Evolutionary conservation across 2,329 filamentous ascomycete genomes (phyloP).

Genomic region (Colletotrichum eleusines): DNA sequence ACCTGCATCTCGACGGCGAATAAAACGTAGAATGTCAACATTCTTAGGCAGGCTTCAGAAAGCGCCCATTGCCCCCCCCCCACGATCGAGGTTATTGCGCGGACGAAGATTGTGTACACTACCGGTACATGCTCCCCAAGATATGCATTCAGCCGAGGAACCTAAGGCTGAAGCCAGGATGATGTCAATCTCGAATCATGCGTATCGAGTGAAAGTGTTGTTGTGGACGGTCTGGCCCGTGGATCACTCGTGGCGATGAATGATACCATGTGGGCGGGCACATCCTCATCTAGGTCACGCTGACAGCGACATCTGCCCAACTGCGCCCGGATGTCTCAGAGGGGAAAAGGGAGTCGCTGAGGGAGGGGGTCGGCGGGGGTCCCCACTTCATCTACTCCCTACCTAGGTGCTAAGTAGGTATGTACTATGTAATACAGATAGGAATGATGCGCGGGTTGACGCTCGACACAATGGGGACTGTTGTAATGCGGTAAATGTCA

Average conservation of each 20-base stretch:
- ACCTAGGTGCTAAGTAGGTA: too few species aligned
- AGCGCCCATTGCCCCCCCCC: conserved; percentile 12
- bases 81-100: neutral
- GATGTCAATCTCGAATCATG: conserved; percentile 33
- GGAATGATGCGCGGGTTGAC: conserved; percentile 22
- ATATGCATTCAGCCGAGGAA: neutral
- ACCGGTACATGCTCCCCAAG: neutral
- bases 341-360: conserved; percentile 5
- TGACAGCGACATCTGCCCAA: conserved; percentile 29
- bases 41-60: conserved; percentile 11
- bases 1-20: conserved; percentile 17
- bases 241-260: conserved; percentile 26
- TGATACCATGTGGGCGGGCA: conserved; percentile 26
- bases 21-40: neutral
- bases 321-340: conserved; percentile 25
- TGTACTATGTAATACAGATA: neutral
- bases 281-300: conserved; percentile 26
- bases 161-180: conserved; percentile 17
- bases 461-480: conserved; percentile 13
- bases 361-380: neutral
- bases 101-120: neutral
- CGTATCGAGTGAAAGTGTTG: conserved; percentile 4
- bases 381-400: conserved; percentile 2
- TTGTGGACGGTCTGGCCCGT: conserved; percentile 35
- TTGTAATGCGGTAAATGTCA: conserved; percentile 3